Evolutionary conservation across 495 filamentous ascomycete species (phyloP).

Genomic region (Aspergillus incahuasiensis): DNA sequence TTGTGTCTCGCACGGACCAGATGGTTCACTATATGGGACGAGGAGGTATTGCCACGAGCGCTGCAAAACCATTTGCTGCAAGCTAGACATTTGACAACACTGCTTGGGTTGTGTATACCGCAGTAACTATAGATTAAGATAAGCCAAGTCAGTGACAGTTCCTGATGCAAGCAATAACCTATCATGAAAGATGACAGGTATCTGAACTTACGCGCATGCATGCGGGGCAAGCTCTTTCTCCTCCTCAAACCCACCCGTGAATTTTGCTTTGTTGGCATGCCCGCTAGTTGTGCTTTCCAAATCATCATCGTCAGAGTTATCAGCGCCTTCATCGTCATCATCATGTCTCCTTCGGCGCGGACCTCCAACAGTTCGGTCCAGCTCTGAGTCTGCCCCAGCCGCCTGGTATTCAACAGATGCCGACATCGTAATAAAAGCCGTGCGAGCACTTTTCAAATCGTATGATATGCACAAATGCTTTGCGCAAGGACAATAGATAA

Average conservation of each 20-base stretch:
- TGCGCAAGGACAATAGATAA: background rate
- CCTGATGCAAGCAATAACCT: background rate
- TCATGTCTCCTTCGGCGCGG: conserved; percentile 69
- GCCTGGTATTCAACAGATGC: conserved; percentile 64
- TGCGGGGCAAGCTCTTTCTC: conserved; percentile 91
- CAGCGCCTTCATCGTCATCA: conserved; percentile 81
- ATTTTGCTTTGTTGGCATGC: conserved; percentile 65
- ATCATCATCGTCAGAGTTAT: conserved; percentile 78
- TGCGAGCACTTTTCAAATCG: background rate
- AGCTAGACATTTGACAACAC: conserved; percentile 91
- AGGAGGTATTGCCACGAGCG: conserved; percentile 91
- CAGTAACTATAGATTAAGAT: conserved; percentile 65
- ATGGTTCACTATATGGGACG: conserved; percentile 97
- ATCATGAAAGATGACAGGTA: background rate
- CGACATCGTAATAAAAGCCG: conserved; percentile 52
- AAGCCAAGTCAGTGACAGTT: conserved; percentile 12
- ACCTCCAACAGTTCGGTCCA: conserved; percentile 64
- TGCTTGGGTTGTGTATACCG: conserved; percentile 91
- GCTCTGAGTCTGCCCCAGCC: conserved; percentile 49
- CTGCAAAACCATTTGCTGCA: conserved; percentile 99
- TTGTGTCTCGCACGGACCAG: conserved; percentile 96
- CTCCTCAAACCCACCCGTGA: conserved; percentile 63
- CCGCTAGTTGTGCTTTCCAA: conserved; percentile 87
- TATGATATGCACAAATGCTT: background rate
- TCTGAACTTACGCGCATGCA: conserved; percentile 82